Evolutionary conservation across 129 eudicot genomes (phyloP).

Genomic region (Centrapalus pauciflorus): DNA sequence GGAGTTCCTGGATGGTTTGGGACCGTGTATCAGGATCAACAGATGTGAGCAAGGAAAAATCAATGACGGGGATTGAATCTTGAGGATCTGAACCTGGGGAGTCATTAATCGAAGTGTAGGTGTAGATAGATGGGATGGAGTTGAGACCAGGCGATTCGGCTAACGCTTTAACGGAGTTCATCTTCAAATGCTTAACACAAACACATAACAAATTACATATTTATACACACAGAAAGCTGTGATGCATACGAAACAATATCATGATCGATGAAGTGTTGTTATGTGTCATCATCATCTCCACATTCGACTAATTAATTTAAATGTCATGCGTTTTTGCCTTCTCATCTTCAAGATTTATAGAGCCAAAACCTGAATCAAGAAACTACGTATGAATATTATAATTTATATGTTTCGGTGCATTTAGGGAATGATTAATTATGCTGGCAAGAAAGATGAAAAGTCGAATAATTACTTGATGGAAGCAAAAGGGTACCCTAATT

Average conservation of each 20-base stretch:
- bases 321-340: too few relatives aligned
- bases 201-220: neutral
- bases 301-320: neutral
- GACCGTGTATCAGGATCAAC: constrained; percentile 37
- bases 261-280: too few relatives aligned
- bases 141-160: constrained; percentile 42
- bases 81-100: neutral
- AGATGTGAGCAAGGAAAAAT: constrained; percentile 39
- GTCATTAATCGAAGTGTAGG: constrained; percentile 14
- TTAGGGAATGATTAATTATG: too few relatives aligned
- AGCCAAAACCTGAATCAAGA: too few relatives aligned
- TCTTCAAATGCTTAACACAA: neutral
- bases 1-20: constrained; percentile 22
- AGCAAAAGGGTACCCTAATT: constrained; percentile 9
- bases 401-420: neutral
- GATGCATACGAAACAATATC: neutral
- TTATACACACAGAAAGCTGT: neutral
- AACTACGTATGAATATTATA: too few relatives aligned
- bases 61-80: constrained; percentile 44
- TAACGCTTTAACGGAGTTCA: constrained; percentile 29
- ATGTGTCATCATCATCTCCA: neutral
- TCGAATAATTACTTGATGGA: too few relatives aligned
- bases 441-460: too few relatives aligned
- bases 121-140: constrained; percentile 44
- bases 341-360: too few relatives aligned